A percentile compares a stretch with the other conserved stretches of the same genome.
phyloP scores from a whole-genome alignment of 768 basidiomycete genomes.

The Termitomyces heimii region DNA sequence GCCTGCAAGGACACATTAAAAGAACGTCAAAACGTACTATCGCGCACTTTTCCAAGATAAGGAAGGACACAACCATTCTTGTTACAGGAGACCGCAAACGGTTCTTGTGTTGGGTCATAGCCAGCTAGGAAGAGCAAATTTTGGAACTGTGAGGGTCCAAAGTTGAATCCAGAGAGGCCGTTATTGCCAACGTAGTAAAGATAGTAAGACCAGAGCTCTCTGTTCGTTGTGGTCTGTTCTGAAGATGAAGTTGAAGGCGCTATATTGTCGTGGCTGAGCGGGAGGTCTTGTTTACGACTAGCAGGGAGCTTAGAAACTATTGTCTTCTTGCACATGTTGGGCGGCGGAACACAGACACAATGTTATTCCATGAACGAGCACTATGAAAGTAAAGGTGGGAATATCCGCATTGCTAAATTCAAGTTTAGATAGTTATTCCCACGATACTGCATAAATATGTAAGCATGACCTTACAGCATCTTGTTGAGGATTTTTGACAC shows the following conservation, averaged over 20 bases:
- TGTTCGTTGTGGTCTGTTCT: constrained; percentile 33
- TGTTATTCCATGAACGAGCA: not conserved
- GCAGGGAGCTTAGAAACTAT: not conserved
- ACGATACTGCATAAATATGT: too few species aligned
- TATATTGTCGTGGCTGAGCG: not conserved
- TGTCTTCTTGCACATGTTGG: not conserved
- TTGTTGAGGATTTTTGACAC: too few species aligned
- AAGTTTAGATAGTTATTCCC: not conserved
- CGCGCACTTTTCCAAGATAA: constrained; percentile 54
- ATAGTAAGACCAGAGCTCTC: constrained; percentile 57
- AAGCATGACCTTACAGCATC: too few species aligned
- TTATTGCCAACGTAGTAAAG: constrained; percentile 63
- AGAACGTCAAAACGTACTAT: constrained; percentile 36
- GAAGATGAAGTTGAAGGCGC: not conserved
- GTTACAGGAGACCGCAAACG: constrained; percentile 47
- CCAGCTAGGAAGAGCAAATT: constrained; percentile 70
- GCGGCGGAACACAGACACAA: not conserved
- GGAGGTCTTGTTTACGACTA: not conserved
- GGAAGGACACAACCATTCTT: constrained; percentile 57
- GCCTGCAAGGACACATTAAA: not conserved
- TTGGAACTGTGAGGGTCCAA: constrained; percentile 72
- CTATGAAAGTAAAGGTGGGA: not conserved
- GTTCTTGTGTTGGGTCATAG: constrained; percentile 56
- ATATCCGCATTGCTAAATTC: not conserved
- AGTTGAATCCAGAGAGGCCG: constrained; percentile 64